Percentiles rank a stretch among this genome's conserved stretches.
Evolutionary conservation across 2,329 filamentous ascomycete species (phyloP).

Genomic region (Raffaelea deltoideospora): DNA sequence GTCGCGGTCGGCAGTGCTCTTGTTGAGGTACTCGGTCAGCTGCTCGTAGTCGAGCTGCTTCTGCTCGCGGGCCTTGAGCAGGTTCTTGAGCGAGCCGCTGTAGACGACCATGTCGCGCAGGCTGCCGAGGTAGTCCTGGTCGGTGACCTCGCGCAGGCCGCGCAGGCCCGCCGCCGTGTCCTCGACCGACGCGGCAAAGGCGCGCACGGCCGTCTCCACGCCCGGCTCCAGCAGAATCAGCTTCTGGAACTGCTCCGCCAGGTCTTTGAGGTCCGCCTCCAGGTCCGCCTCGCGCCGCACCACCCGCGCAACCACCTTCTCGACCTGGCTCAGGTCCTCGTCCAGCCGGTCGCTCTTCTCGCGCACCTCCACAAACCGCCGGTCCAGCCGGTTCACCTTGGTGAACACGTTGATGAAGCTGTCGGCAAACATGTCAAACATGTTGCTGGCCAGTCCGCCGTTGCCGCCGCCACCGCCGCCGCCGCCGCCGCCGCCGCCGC

Average conservation of each 20-base stretch:
- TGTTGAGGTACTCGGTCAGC: slow-evolving; percentile 87
- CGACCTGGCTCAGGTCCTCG: slow-evolving; percentile 81
- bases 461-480: slow-evolving; percentile 34
- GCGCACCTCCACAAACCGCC: slow-evolving; percentile 83
- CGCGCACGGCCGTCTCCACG: slow-evolving; percentile 66
- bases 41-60: slow-evolving; percentile 98
- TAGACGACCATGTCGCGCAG: slow-evolving; percentile 94
- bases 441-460: slow-evolving; percentile 17
- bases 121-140: slow-evolving; percentile 88
- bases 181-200: slow-evolving; percentile 75
- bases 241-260: slow-evolving; percentile 89
- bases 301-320: slow-evolving; percentile 88
- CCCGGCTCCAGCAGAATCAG: slow-evolving; percentile 80
- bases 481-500: slow-evolving; percentile 27
- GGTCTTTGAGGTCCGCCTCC: slow-evolving; percentile 73
- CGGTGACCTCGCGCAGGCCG: slow-evolving; percentile 75
- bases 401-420: slow-evolving; percentile 95
- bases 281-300: slow-evolving; percentile 77
- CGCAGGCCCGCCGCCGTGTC: slow-evolving; percentile 67
- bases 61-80: slow-evolving; percentile 87
- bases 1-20: slow-evolving; percentile 77
- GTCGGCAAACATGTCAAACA: slow-evolving; percentile 91
- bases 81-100: slow-evolving; percentile 67
- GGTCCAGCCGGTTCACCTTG: slow-evolving; percentile 89
- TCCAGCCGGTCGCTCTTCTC: slow-evolving; percentile 89